Evolutionary conservation across 345 rosid species (phyloP).

Genomic region (Citrus cavaleriei): DNA sequence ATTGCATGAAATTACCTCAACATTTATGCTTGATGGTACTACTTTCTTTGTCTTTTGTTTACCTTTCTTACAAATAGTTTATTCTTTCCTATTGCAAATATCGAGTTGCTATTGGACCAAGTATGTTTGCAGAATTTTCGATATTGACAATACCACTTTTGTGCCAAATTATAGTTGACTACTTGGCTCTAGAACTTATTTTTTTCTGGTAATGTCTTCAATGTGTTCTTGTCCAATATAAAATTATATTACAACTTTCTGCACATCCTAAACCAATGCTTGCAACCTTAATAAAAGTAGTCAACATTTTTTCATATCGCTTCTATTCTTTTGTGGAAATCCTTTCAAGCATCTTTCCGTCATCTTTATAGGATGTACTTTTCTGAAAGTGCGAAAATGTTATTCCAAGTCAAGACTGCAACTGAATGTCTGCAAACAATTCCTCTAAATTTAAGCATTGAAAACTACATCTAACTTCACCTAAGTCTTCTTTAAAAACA

Average conservation of each 20-base stretch:
- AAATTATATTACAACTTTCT: neutral
- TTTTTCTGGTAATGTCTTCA: neutral
- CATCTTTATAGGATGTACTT: neutral
- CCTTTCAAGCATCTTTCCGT: neutral
- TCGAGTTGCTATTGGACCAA: neutral
- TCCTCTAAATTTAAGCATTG: neutral
- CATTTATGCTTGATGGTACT: too few species aligned
- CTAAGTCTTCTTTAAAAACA: neutral
- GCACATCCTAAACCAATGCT: neutral
- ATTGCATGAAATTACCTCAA: too few species aligned
- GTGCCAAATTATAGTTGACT: neutral
- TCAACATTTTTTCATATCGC: neutral
- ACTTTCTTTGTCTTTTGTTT: too few species aligned
- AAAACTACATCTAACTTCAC: neutral
- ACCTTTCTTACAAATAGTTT: too few species aligned
- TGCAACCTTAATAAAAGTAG: neutral
- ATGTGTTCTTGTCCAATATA: neutral
- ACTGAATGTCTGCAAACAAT: neutral
- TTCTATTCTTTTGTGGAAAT: neutral
- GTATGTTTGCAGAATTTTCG: neutral
- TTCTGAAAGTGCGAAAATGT: fast-evolving
- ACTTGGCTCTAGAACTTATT: too few species aligned
- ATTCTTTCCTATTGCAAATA: neutral
- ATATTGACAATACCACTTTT: neutral
- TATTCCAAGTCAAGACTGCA: neutral